Base-by-base conservation (phyloP, 2,329 filamentous ascomycete genomes). In the Ophiostoma ulmi region DNA sequence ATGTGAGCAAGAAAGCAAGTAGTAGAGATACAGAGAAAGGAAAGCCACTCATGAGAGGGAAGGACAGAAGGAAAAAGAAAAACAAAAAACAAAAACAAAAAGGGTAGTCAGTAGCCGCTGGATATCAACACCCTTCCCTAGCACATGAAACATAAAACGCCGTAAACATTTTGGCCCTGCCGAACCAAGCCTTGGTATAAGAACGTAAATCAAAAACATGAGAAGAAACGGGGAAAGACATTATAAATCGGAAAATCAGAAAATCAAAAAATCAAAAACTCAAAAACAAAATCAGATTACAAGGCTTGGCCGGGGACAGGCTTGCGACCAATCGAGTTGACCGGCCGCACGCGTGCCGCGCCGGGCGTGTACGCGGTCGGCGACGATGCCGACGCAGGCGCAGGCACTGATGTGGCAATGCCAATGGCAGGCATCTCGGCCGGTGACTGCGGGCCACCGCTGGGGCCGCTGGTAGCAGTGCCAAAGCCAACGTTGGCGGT, bases 251-350 rank as follows among this genome's bases (percentile, higher is more conserved):
- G 44, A 5, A 44, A 17, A 17, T 44, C 31, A 3, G 31, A 31
- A 31, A 11, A 44, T 14, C 4, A 14, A 20, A 39, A 22, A n/a
- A 64, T 6, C 39, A 20, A 64, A 38, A 58, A 36, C 55, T 31
- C 31, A 31, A 31, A 35, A 26, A 3, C 39, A 31, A 55, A 68
- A 41, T 44, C 55, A 55, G 11, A 31, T 26, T 75, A 85, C 70
- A 83, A 83, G 4, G 85, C 84, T 77, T 86, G 85, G 48, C 84
- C 84, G 6, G 85, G 84, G 58, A 88, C 83, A 36, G 86, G 85
- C 77, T 88, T 88, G 70, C 85, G 83, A 74, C 79, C 81, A 72
- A 86, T 80, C 36, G 82, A 79, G 58, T 80, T 82, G 39, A 81
- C 31, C 17, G 69, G 52, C 1, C 72, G 72, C 68, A 68, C 55